Evolutionary conservation across 139 green algal genomes (phyloP).

Genomic region (Desmodesmus armatus): DNA sequence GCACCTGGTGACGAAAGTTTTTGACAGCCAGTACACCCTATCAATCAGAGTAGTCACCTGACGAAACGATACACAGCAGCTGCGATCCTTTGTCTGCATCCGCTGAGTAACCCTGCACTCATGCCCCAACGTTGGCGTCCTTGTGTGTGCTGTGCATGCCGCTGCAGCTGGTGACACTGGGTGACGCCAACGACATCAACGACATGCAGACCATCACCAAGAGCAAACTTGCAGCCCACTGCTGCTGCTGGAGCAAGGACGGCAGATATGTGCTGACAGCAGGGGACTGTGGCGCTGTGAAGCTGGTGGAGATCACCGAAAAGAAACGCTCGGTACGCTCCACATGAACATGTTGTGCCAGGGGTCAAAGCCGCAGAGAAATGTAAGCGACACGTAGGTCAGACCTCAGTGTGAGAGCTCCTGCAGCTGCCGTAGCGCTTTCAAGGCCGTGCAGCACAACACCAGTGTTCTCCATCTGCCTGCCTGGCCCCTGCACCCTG

Average conservation of each 20-base stretch:
- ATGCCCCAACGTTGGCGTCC: neutral
- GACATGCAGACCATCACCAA: too few relatives aligned
- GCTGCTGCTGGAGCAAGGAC: constrained; percentile 63
- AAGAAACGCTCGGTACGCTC: constrained; percentile 57
- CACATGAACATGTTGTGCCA: too few relatives aligned
- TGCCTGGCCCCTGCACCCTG: neutral
- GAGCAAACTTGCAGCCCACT: too few relatives aligned
- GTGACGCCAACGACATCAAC: too few relatives aligned
- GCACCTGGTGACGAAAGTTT: too few relatives aligned
- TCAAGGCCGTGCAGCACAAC: neutral
- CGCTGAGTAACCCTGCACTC: neutral
- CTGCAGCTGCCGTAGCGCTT: too few relatives aligned
- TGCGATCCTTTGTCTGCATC: neutral
- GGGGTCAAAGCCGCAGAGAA: too few relatives aligned
- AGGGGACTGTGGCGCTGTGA: constrained; percentile 85
- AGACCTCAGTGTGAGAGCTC: too few relatives aligned
- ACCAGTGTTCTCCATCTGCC: neutral
- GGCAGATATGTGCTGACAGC: constrained; percentile 76
- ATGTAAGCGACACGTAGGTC: too few relatives aligned
- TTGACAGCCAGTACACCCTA: too few relatives aligned
- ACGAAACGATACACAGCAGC: too few relatives aligned
- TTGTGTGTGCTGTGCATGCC: neutral
- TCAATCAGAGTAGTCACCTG: too few relatives aligned
- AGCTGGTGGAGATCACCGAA: constrained; percentile 81
- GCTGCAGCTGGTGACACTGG: neutral